Base-by-base conservation (phyloP, 768 basidiomycete genomes). In the Leucocoprinus leucothites region DNA sequence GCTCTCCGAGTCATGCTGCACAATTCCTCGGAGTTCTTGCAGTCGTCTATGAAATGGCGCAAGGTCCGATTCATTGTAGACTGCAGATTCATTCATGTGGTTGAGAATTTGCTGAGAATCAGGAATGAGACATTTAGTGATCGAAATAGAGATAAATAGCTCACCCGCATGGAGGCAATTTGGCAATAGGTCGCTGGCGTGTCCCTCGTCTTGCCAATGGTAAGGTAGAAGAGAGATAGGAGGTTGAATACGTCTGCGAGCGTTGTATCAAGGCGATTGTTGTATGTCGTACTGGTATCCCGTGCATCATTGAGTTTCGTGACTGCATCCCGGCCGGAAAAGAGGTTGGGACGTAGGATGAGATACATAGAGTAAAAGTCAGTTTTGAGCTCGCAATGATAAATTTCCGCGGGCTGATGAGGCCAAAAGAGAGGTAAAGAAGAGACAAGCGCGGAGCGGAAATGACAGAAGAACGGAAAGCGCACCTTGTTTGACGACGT, bases 131-230 rank as follows among this genome's bases (percentile, higher is more conserved):
- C 58, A 55, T 49, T 34, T 44, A 24, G 55, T 31, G 38, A 21
- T 38, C 28, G 47, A 45, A 55, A 25, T 14, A 25, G 48, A 34
- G 26, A 26, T 26, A 52, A 51, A 51, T 53, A 50, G 86, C 94
- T 81, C 65, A 98, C 94, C 72, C 90, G 77, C 88, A 99, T 97
- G 57, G 89, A 94, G 36, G 94, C 93, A 59, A 98, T 86, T 65
- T 98, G 97, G 59, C 91, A 93, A 70, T 97, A 99, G 0, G 90
- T 93, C 22, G 95, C 96, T 0, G 96, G 95, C 9, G 88, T 87
- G 69, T 98, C 95, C 61, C 87, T 85, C 38, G 92, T 94, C 75
- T 94, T 95, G 41, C 97, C 97, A 58, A 99, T 94, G 35, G 95
- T 97, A 63, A 99, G 85, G 77, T 94, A 99, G 80, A 97, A 98